Evolutionary conservation across 106 monocot genomes (phyloP), one percentile per base, ranked within the genome.

Genomic region (Platanthera zijinensis): DNA sequence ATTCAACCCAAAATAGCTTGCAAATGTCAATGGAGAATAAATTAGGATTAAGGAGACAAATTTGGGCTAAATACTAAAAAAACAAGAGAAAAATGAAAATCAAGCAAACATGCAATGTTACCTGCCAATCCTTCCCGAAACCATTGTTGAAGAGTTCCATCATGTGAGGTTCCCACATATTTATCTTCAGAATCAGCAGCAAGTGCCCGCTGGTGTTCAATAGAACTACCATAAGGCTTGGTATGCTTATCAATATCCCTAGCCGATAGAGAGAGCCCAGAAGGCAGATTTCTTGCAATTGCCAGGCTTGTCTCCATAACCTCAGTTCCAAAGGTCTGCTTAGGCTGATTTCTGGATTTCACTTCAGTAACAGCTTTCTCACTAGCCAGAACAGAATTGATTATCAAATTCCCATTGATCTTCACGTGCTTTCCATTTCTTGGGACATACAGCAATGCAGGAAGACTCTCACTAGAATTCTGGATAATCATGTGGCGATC

Each of bases 391-490:
- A 97, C 87, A 7, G 96, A 97, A 74, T 87, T 89, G 64, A 97
- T 97, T 78, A 97, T 97, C 86, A 97, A 82, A 80, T 97, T 97
- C 1, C 96, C 93, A 80, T 97, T 87, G 22, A 97, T 93, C 84
- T 91, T 81, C 49, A 93, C 93, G 80, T 91, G 96, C 64, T 89
- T 93, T 59, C 93, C 89, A 77, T 97, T 93, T 67, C 96, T 89
- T 4, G 93, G 93, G 56, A 97, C 93, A 80, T 97, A 93, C 10
- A 97, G 87, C 22, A 91, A 78, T 48, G 93, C 93, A 75, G 93
- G 83, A 0, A 97, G 81, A 68, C 70, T 89, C 69, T 88, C 86
- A 50, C 83, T 87, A 49, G 87, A 75, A 75, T 97, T 93, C 10
- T 63, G 71, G 25, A 70, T 5, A 56, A 67, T 69, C 75, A 71